Evolutionary conservation across 2,329 filamentous ascomycete genomes (phyloP).

Genomic region (Apiospora hydei): DNA sequence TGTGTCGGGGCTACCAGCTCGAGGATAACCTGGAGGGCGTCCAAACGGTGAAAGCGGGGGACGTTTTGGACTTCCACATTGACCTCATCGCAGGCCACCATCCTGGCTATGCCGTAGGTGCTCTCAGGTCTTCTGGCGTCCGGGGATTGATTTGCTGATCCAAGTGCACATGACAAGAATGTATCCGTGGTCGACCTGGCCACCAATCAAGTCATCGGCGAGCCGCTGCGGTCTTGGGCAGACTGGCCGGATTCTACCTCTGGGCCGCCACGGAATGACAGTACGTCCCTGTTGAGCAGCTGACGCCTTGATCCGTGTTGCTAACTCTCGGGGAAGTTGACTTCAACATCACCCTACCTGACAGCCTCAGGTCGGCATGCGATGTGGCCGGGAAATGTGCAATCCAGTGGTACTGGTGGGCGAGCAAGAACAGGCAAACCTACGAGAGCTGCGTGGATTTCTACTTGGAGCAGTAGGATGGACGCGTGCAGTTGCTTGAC

Average conservation of each 20-base stretch:
- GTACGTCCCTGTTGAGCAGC: constrained; percentile 41
- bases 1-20: constrained; percentile 43
- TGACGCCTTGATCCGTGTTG: constrained; percentile 39
- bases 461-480: constrained; percentile 28
- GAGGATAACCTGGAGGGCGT: constrained; percentile 41
- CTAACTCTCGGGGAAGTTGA: constrained; percentile 37
- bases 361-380: constrained; percentile 52
- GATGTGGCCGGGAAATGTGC: constrained; percentile 53
- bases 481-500: background rate
- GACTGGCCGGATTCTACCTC: constrained; percentile 35
- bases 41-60: constrained; percentile 40
- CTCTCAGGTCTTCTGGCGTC: background rate
- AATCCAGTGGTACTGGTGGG: constrained; percentile 70
- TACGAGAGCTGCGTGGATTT: constrained; percentile 72
- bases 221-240: constrained; percentile 54
- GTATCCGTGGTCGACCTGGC: constrained; percentile 56
- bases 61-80: constrained; percentile 47
- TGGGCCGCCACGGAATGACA: constrained; percentile 37
- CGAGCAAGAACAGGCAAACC: constrained; percentile 62
- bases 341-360: constrained; percentile 63
- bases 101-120: constrained; percentile 39
- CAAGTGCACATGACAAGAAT: constrained; percentile 44
- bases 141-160: constrained; percentile 23
- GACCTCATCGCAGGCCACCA: constrained; percentile 49
- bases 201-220: constrained; percentile 56